Evolutionary conservation across 495 filamentous ascomycete genomes (phyloP).

Genomic region (Penicillium desertorum): DNA sequence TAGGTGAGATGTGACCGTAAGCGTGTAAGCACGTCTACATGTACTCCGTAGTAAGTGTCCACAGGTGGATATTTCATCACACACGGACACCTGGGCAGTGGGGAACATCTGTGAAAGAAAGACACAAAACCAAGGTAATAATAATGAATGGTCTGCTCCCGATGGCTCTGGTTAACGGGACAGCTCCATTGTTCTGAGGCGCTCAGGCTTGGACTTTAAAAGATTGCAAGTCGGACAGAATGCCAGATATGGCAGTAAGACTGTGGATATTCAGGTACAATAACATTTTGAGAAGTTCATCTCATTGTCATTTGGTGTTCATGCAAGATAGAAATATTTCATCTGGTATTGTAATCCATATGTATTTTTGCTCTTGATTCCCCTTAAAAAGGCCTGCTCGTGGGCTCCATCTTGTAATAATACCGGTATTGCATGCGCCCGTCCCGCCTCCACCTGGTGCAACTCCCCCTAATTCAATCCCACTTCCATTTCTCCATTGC

Average conservation of each 20-base stretch:
- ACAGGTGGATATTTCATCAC: background rate
- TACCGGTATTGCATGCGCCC: conserved; percentile 6
- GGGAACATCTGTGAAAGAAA: background rate
- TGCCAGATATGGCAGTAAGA: background rate
- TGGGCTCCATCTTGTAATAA: background rate
- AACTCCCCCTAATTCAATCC: conserved; percentile 12
- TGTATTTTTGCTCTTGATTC: background rate
- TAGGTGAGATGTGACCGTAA: conserved; percentile 2
- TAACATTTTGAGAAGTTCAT: background rate
- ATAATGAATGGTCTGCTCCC: background rate
- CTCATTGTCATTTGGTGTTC: background rate
- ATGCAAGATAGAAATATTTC: conserved; percentile 1
- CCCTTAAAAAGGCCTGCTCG: background rate
- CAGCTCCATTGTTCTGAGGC: background rate
- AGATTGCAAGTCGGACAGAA: background rate
- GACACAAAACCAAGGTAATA: background rate
- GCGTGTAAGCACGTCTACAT: background rate
- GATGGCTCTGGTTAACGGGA: background rate
- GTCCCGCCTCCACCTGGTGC: conserved; percentile 8
- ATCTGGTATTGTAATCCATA: background rate
- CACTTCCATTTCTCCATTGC: conserved; percentile 1
- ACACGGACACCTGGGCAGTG: conserved; percentile 2
- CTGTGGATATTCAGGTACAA: background rate
- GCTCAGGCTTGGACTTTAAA: background rate
- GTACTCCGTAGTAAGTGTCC: background rate